phyloP scores from a whole-genome alignment of 257 asterid species.

The Lithospermum erythrorhizon region DNA sequence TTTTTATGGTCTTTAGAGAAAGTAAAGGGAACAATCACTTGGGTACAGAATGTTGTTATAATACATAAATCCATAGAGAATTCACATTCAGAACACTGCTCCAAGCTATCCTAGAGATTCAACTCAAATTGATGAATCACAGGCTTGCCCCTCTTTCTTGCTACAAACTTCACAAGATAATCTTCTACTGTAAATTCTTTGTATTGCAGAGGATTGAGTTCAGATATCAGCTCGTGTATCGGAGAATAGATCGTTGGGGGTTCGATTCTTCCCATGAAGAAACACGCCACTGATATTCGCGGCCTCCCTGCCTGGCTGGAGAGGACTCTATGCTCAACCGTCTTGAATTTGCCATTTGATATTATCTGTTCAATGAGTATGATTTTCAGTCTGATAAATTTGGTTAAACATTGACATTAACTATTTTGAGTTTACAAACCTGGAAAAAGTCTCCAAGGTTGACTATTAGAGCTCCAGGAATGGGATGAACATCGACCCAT shows the following conservation, averaged over 20 bases:
- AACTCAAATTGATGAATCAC: background rate
- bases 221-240: background rate
- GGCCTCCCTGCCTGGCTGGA: background rate
- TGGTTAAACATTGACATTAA: background rate
- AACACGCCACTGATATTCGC: background rate
- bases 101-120: background rate
- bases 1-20: no score
- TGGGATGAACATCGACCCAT: conserved; percentile 35
- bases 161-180: background rate
- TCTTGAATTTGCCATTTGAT: conserved; percentile 1
- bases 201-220: background rate
- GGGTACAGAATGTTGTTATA: no score
- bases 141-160: background rate
- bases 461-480: conserved; percentile 39
- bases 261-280: background rate
- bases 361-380: background rate
- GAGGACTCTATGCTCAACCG: conserved; percentile 1
- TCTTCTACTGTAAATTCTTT: background rate
- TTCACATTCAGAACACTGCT: no score
- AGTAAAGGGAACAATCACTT: no score
- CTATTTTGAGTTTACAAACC: conserved; percentile 19
- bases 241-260: conserved; percentile 2
- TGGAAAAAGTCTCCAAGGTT: conserved; percentile 75
- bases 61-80: background rate
- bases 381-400: background rate